A percentile compares a stretch with the other conserved stretches of the same genome.
These are phyloP conservation scores for Catenaria anguillulae DNA, from an alignment of 371 early-diverging fungal species.

Conservation along the genomic window DNA sequence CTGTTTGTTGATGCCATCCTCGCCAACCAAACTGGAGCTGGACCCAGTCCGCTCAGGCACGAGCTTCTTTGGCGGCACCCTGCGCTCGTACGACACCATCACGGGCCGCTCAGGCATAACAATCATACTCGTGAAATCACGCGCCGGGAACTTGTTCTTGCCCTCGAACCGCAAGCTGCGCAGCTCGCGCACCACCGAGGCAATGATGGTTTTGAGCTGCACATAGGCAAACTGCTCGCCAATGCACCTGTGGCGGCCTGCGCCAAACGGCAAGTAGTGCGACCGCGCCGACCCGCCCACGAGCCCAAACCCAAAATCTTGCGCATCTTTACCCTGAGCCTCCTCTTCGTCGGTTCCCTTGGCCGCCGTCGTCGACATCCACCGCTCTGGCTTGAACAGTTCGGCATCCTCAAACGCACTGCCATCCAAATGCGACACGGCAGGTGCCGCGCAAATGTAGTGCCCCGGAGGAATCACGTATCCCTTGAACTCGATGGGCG, in stretches of 20 bases:
- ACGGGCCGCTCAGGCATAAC: slow-evolving; percentile 62
- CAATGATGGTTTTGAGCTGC: slow-evolving; percentile 84
- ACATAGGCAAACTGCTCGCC: slow-evolving; percentile 92
- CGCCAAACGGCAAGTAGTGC: slow-evolving; percentile 91
- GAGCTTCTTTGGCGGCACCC: not conserved
- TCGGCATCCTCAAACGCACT: slow-evolving; percentile 58
- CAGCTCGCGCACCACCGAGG: slow-evolving; percentile 59
- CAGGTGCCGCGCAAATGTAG: slow-evolving; percentile 72
- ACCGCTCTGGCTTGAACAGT: slow-evolving; percentile 66
- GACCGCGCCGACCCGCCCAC: slow-evolving; percentile 58
- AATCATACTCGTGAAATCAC: slow-evolving; percentile 81
- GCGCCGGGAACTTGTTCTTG: slow-evolving; percentile 50
- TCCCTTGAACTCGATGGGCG: slow-evolving; percentile 27
- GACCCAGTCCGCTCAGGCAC: too few relatives aligned
- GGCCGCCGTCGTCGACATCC: slow-evolving; percentile 35
- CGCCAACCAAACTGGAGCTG: too few relatives aligned
- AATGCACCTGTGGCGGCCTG: slow-evolving; percentile 95
- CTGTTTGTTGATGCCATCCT: too few relatives aligned
- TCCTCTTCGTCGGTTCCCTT: slow-evolving; percentile 17
- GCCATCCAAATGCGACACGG: slow-evolving; percentile 66
- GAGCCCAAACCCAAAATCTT: slow-evolving; percentile 72
- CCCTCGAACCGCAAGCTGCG: slow-evolving; percentile 32
- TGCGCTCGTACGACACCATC: slow-evolving; percentile 43
- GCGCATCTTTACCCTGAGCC: too few relatives aligned
- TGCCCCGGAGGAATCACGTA: slow-evolving; percentile 79